phyloP scores from a whole-genome alignment of 495 filamentous ascomycete species.

The Filosporella fistucella region DNA sequence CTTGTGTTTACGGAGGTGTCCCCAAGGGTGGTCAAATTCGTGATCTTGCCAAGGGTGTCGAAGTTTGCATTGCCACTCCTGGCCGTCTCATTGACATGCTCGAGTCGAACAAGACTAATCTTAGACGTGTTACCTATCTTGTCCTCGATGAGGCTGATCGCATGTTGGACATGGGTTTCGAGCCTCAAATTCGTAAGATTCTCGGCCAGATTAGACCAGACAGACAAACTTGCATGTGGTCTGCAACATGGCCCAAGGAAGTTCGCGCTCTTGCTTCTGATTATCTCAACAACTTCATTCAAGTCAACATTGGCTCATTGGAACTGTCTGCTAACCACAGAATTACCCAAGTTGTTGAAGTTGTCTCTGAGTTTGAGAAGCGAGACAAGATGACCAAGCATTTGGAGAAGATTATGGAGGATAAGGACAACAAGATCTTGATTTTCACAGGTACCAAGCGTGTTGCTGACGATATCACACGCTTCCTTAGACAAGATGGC shows the following conservation, averaged over 20 bases:
- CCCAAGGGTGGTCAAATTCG: conserved; percentile 95
- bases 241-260: conserved; percentile 99
- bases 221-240: conserved; percentile 99
- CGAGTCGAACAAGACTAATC: conserved; percentile 94
- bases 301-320: conserved; percentile 98
- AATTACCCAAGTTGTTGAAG: conserved; percentile 95
- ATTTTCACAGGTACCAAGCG: conserved; percentile 99
- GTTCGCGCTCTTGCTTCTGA: conserved; percentile 93
- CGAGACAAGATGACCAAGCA: conserved; percentile 96
- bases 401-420: conserved; percentile 96
- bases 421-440: conserved; percentile 86
- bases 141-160: conserved; percentile 87
- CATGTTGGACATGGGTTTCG: conserved; percentile 91
- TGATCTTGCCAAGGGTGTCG: conserved; percentile 81
- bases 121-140: conserved; percentile 94
- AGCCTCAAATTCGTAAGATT: conserved; percentile 90
- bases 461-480: conserved; percentile 96
- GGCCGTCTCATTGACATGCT: conserved; percentile 98
- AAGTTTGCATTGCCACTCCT: conserved; percentile 93
- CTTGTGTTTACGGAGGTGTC: conserved; percentile 98
- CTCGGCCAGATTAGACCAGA: conserved; percentile 96
- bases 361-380: conserved; percentile 95
- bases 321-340: conserved; percentile 97
- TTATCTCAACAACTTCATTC: conserved; percentile 94
- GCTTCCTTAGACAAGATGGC: conserved; percentile 97